Base-by-base conservation (phyloP, 345 rosid species). In the Bruguiera parviflora region DNA sequence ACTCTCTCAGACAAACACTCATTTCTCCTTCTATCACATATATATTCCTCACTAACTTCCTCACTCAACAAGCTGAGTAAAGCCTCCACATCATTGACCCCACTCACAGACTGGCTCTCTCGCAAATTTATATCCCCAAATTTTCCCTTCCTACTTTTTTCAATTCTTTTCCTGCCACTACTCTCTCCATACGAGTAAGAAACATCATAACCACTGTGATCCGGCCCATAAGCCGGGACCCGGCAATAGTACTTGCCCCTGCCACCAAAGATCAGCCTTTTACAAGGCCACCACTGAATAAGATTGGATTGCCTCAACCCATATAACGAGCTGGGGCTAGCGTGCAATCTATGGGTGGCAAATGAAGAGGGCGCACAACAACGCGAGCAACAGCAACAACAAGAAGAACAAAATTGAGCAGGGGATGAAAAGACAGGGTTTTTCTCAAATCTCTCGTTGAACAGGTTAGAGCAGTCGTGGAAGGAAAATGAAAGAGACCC, bases 31-130 rank as follows among this genome's bases (percentile, higher is more conserved):
- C 71, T 61, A 39, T 59, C 64, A 55, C 69, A 76, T 64, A 74
- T 73, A 67, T 61, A 67, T 56, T 82, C 88, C 66, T 73, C 87
- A 61, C 71, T 58, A 51, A 87, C 27, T 63, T 89, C 89, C 76
- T 91, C 96, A 75, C 90, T 81, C 77, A 94, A 84, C 79, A 94
- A 85, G 80, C 85, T 86, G 71, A 94, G 78, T 66, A 94, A 72
- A 53, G 89, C 88, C 71, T 89, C 96, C 3, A 81, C 87, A 75
- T 89, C 91, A 75, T 67, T 84, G 13, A 64, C 53, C 57, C 81
- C 79, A 70, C 87, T 77, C 20, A 83, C 80, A 71, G 75, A 59
- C 59, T 64, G 67, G 68, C 79, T 74, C 29, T 53, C 71, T 1
- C 19, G 58, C 47, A 47, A 61, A 10, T 35, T 57, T 37, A 61